These are phyloP conservation scores for Fermentozyma sake DNA, from an alignment of 1,139 yeast genomes.

Conservation along the genomic window DNA sequence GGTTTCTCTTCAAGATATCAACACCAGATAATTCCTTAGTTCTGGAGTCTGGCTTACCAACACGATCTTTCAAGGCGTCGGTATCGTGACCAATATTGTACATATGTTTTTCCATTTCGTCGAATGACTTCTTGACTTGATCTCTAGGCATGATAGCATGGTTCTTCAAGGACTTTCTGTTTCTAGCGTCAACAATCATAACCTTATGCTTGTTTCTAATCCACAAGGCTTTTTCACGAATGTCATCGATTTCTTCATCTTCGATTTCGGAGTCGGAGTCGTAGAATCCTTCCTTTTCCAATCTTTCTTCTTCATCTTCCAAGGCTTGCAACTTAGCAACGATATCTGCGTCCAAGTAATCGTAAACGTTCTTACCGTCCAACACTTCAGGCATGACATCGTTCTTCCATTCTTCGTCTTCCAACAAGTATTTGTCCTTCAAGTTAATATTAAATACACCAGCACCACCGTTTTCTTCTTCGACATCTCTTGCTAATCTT, in stretches of 20 bases:
- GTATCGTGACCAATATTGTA: conserved; percentile 88
- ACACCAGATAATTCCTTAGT: conserved; percentile 58
- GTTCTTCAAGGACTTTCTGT: conserved; percentile 83
- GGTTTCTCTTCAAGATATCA: conserved; percentile 62
- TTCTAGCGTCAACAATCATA: conserved; percentile 86
- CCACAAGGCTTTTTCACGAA: conserved; percentile 88
- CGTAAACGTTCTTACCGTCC: conserved; percentile 95
- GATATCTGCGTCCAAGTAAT: conserved; percentile 94
- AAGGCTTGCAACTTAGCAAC: conserved; percentile 88
- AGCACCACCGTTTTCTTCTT: conserved; percentile 95
- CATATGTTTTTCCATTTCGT: conserved; percentile 85
- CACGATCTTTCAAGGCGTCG: conserved; percentile 49
- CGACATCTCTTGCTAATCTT: conserved; percentile 79
- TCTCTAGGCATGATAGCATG: conserved; percentile 93
- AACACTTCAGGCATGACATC: conserved; percentile 95
- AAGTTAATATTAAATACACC: conserved; percentile 94
- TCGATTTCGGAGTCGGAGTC: conserved; percentile 79
- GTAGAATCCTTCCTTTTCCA: conserved; percentile 93
- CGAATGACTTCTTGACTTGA: conserved; percentile 68
- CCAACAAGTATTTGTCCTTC: conserved; percentile 85
- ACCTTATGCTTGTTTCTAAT: conserved; percentile 91
- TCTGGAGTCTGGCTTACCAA: conserved; percentile 29
- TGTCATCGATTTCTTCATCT: conserved; percentile 63
- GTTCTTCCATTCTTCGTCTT: conserved; percentile 96
- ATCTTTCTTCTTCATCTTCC: conserved; percentile 94